Conservation (phyloP, 495 filamentous ascomycete species). For the Aspergillus nanangensis region DNA sequence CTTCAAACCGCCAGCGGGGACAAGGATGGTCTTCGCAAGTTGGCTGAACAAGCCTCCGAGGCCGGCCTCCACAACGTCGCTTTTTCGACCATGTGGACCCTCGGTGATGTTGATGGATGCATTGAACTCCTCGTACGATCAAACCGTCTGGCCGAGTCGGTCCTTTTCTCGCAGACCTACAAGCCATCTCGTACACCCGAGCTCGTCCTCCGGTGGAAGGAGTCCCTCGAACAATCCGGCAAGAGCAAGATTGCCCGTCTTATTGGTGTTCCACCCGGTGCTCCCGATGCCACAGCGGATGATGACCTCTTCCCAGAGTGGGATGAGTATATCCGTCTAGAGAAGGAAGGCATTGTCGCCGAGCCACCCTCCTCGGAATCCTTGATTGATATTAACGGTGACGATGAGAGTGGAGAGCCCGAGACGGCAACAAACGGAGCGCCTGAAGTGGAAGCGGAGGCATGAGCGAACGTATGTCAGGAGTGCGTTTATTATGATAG, state of each 20-base stretch:
- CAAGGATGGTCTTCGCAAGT: conserved; percentile 61
- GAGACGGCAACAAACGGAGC: conserved; percentile 30
- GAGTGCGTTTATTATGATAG: background rate
- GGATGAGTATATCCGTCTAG: conserved; percentile 81
- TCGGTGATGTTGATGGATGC: conserved; percentile 77
- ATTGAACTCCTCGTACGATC: conserved; percentile 76
- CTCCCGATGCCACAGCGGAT: conserved; percentile 55
- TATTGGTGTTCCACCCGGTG: conserved; percentile 71
- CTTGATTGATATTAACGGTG: conserved; percentile 45
- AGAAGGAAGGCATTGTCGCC: conserved; percentile 57
- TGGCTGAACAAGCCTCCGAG: conserved; percentile 69
- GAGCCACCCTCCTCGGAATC: conserved; percentile 40
- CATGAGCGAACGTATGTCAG: no score
- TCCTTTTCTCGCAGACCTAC: conserved; percentile 90
- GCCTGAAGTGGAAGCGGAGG: conserved; percentile 27
- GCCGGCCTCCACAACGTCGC: conserved; percentile 84
- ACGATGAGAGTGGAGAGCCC: conserved; percentile 24
- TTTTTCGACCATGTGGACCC: conserved; percentile 84
- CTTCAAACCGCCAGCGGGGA: conserved; percentile 80
- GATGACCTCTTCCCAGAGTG: conserved; percentile 93
- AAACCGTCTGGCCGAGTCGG: conserved; percentile 75
- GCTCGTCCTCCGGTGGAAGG: conserved; percentile 76
- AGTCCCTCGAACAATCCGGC: conserved; percentile 67
- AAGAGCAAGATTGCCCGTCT: conserved; percentile 79
- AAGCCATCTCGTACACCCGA: conserved; percentile 70